Evolutionary conservation across 139 green algal genomes (phyloP).

Genomic region (Chlorella sp.): DNA sequence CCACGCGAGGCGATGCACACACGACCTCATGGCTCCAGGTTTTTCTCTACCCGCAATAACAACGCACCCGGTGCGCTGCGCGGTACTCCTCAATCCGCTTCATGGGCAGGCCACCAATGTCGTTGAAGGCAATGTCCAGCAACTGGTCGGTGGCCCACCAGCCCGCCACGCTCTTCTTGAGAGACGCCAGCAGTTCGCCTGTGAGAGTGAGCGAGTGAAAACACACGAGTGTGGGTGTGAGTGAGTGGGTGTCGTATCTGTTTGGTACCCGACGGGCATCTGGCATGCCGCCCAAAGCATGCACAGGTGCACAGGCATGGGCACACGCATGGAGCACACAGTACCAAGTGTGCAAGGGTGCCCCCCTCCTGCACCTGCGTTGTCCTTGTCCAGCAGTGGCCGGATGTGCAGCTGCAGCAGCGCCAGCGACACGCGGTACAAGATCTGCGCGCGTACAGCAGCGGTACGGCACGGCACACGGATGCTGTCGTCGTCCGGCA

Average conservation of each 20-base stretch:
- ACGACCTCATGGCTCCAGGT: too few relatives aligned
- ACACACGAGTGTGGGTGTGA: too few relatives aligned
- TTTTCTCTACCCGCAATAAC: too few relatives aligned
- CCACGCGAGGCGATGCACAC: too few relatives aligned
- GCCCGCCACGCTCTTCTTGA: background rate
- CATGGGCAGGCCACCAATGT: background rate
- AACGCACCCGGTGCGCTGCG: background rate
- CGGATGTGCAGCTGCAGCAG: conserved; percentile 57
- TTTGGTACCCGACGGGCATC: too few relatives aligned
- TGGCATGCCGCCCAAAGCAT: too few relatives aligned
- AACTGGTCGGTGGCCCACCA: background rate
- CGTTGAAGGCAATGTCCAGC: conserved; percentile 3
- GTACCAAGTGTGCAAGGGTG: background rate
- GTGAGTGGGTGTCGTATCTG: too few relatives aligned
- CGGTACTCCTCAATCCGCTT: background rate
- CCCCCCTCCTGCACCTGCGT: conserved; percentile 27
- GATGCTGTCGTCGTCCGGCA: too few relatives aligned
- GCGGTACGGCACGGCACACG: too few relatives aligned
- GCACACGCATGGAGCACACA: too few relatives aligned
- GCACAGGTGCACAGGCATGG: too few relatives aligned
- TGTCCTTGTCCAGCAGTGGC: conserved; percentile 46
- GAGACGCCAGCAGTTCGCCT: background rate
- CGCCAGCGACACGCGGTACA: conserved; percentile 69
- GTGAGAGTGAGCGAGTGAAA: too few relatives aligned
- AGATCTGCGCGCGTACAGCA: conserved; percentile 21